These are phyloP conservation scores for Pseudozyma sp. DNA, from an alignment of 1,284 basidiomycete species.

Conservation along the genomic window DNA sequence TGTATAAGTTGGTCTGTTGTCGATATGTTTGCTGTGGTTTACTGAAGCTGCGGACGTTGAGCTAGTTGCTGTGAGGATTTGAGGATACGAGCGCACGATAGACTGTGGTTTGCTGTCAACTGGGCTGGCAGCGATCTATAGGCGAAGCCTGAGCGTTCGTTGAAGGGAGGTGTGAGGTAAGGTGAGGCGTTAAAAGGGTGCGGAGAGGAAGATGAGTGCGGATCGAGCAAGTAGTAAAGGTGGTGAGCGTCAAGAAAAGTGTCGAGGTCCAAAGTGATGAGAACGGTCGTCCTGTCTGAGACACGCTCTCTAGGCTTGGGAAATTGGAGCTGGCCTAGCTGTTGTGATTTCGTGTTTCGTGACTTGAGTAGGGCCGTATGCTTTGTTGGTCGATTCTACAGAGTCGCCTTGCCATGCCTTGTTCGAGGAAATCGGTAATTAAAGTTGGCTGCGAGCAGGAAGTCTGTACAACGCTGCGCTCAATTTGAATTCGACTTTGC, in stretches of 20 bases:
- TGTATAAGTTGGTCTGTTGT: too few species aligned
- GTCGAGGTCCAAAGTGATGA: not conserved
- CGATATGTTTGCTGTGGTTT: too few species aligned
- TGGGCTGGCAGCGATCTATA: not conserved
- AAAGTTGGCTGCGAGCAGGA: constrained; percentile 1
- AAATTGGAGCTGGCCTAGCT: not conserved
- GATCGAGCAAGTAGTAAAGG: not conserved
- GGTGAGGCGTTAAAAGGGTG: not conserved
- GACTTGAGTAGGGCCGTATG: constrained; percentile 9
- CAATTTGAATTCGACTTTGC: not conserved
- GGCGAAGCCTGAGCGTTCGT: not conserved
- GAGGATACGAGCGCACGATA: too few species aligned
- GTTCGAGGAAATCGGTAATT: not conserved
- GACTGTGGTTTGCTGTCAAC: too few species aligned
- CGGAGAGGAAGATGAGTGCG: not conserved
- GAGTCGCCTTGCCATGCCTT: not conserved
- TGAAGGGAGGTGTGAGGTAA: constrained; percentile 1
- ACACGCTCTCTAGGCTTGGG: constrained; percentile 12
- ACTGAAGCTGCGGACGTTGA: too few species aligned
- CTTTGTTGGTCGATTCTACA: constrained; percentile 45
- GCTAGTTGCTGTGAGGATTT: too few species aligned
- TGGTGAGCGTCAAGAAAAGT: constrained; percentile 5
- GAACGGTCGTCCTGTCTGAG: constrained; percentile 9
- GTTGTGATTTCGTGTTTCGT: constrained; percentile 19
- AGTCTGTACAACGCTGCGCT: not conserved